These are phyloP conservation scores for Wilcoxina mikolae DNA, from an alignment of 495 filamentous ascomycete genomes.

Conservation along the genomic window DNA sequence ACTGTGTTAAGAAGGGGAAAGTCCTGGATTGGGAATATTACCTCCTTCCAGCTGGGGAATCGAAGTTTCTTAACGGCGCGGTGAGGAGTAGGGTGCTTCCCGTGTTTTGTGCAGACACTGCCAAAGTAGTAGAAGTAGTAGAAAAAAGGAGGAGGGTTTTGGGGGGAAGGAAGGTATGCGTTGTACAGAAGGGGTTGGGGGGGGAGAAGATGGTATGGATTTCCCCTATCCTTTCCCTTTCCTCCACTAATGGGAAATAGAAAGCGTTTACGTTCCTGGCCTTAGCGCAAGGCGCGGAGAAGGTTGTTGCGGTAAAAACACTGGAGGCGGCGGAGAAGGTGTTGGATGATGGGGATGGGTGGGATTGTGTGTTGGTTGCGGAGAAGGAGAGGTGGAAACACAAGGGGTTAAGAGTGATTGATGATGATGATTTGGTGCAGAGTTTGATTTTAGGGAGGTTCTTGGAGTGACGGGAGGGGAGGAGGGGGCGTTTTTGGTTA, in stretches of 20 bases:
- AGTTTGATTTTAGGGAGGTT: conserved; percentile 79
- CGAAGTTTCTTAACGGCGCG: conserved; percentile 56
- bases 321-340: conserved; percentile 42
- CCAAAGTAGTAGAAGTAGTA: conserved; percentile 44
- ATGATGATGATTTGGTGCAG: conserved; percentile 81
- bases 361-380: conserved; percentile 70
- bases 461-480: too few relatives aligned
- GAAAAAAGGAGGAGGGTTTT: conserved; percentile 46
- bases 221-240: not conserved
- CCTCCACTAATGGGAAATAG: conserved; percentile 22
- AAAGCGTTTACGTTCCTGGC: conserved; percentile 59
- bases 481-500: too few relatives aligned
- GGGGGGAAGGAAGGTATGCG: conserved; percentile 49
- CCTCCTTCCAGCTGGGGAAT: conserved; percentile 73
- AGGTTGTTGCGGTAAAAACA: conserved; percentile 48
- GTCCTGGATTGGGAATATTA: conserved; percentile 66
- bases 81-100: conserved; percentile 48
- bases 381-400: conserved; percentile 27
- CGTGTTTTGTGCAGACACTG: conserved; percentile 42
- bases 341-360: conserved; percentile 37
- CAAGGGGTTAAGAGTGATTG: conserved; percentile 45
- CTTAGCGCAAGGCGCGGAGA: conserved; percentile 56
- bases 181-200: conserved; percentile 56
- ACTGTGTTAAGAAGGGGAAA: conserved; percentile 45
- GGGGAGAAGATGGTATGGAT: conserved; percentile 38